Conservation (phyloP, 495 filamentous ascomycete genomes). For the Margaritispora aquatica region DNA sequence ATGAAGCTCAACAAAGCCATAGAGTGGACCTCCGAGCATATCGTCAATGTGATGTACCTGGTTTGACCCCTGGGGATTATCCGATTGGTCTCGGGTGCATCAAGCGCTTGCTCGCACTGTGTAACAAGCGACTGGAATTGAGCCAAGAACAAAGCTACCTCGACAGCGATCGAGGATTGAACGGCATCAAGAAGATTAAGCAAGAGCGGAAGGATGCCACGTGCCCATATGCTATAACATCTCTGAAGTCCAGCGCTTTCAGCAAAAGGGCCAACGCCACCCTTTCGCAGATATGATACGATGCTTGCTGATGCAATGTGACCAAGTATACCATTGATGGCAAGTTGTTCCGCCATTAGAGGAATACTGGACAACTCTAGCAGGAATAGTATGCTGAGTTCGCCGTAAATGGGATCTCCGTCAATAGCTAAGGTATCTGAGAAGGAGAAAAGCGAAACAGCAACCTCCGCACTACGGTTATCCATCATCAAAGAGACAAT, state of each 20-base stretch:
- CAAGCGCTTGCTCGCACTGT: slow-evolving; percentile 56
- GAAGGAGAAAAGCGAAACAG: slow-evolving; percentile 89
- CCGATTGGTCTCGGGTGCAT: slow-evolving; percentile 40
- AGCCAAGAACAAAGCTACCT: slow-evolving; percentile 80
- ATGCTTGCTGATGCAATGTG: slow-evolving; percentile 73
- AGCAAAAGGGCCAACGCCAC: slow-evolving; percentile 62
- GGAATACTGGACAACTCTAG: slow-evolving; percentile 79
- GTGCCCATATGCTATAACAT: slow-evolving; percentile 80
- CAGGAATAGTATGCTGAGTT: slow-evolving; percentile 79
- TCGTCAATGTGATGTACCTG: slow-evolving; percentile 57
- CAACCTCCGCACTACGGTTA: slow-evolving; percentile 70
- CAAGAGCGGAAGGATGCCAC: slow-evolving; percentile 81
- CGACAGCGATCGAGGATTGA: slow-evolving; percentile 68
- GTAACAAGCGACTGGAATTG: slow-evolving; percentile 70
- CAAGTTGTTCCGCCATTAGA: slow-evolving; percentile 80
- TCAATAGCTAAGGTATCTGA: slow-evolving; percentile 66
- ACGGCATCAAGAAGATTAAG: slow-evolving; percentile 83
- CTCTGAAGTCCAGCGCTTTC: slow-evolving; percentile 47
- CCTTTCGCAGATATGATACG: slow-evolving; percentile 59
- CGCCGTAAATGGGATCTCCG: slow-evolving; percentile 90
- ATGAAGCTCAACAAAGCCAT: slow-evolving; percentile 67
- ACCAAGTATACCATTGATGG: slow-evolving; percentile 72
- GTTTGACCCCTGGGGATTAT: slow-evolving; percentile 30
- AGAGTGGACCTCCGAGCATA: slow-evolving; percentile 69
- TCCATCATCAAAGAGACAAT: slow-evolving; percentile 57